phyloP scores from a whole-genome alignment of 2,329 filamentous ascomycete genomes.

The Aspergillus japonicus region DNA sequence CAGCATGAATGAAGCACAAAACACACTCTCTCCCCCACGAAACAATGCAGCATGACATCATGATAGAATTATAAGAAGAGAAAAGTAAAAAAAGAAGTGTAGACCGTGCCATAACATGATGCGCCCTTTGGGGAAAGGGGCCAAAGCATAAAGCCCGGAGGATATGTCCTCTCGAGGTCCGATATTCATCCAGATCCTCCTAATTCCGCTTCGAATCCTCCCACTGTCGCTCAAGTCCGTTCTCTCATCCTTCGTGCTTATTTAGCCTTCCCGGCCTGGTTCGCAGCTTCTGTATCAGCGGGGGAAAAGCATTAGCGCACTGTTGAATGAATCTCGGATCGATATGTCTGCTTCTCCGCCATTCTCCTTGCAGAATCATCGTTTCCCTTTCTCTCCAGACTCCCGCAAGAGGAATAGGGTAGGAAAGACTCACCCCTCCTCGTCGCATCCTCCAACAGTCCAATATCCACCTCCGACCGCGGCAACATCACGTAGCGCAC shows the following conservation, averaged over 20 bases:
- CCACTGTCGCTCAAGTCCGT: no score
- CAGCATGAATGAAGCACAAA: background rate
- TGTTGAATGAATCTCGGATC: background rate
- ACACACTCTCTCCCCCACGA: background rate
- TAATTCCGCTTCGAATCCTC: background rate
- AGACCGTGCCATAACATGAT: background rate
- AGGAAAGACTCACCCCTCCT: constrained; percentile 64
- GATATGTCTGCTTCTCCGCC: no score
- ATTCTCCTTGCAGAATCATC: no score
- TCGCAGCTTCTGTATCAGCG: constrained; percentile 44
- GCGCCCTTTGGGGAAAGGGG: background rate
- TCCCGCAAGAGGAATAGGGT: background rate
- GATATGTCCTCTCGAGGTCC: background rate
- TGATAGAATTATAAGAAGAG: background rate
- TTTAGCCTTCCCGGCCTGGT: constrained; percentile 49
- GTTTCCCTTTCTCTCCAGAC: no score
- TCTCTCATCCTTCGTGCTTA: constrained; percentile 1
- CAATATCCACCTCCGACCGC: constrained; percentile 76
- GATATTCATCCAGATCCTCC: background rate
- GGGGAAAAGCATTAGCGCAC: constrained; percentile 11
- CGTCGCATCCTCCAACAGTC: constrained; percentile 85
- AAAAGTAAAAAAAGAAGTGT: background rate
- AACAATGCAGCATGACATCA: background rate
- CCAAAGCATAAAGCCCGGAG: background rate
- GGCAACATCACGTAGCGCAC: constrained; percentile 91